A percentile compares a stretch with the other conserved stretches of the same genome.
These are phyloP conservation scores for Dacryopinax spathularia DNA, from an alignment of 768 basidiomycete genomes.

Conservation along the genomic window DNA sequence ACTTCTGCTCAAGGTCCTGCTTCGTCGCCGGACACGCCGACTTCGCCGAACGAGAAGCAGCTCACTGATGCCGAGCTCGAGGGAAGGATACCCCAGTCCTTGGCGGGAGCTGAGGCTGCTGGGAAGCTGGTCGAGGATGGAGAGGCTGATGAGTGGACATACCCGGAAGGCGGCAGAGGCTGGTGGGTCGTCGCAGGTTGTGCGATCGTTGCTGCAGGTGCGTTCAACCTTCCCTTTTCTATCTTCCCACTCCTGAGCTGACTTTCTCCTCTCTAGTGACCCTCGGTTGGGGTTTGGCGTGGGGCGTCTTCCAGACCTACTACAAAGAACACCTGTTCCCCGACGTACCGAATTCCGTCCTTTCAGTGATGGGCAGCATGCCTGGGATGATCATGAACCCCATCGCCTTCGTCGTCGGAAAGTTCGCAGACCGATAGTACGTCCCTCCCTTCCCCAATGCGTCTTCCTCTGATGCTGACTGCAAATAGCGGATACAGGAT, in stretches of 20 bases:
- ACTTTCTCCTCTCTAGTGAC: neutral
- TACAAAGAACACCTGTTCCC: constrained; percentile 11
- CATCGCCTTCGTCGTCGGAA: constrained; percentile 11
- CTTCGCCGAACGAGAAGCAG: neutral
- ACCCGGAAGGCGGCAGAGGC: constrained; percentile 11
- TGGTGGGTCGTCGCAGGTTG: constrained; percentile 11
- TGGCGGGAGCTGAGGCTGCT: neutral
- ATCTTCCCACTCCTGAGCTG: neutral
- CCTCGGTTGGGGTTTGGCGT: constrained; percentile 6
- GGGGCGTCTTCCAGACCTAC: constrained; percentile 13
- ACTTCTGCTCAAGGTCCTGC: too few species aligned
- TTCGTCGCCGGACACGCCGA: neutral
- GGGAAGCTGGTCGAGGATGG: neutral
- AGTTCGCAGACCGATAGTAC: constrained; percentile 12
- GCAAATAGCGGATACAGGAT: constrained; percentile 8
- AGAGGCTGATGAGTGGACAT: constrained; percentile 3
- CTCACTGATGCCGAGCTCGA: neutral
- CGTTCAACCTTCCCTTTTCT: neutral
- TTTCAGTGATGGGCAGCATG: constrained; percentile 10
- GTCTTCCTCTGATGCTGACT: neutral
- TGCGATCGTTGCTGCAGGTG: constrained; percentile 8
- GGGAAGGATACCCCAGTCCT: neutral
- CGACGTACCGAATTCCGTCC: constrained; percentile 4
- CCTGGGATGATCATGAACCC: constrained; percentile 10
- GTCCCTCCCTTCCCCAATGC: constrained; percentile 1